Conservation (phyloP, 1,284 basidiomycete genomes). For the Bondarzewia mesenterica region DNA sequence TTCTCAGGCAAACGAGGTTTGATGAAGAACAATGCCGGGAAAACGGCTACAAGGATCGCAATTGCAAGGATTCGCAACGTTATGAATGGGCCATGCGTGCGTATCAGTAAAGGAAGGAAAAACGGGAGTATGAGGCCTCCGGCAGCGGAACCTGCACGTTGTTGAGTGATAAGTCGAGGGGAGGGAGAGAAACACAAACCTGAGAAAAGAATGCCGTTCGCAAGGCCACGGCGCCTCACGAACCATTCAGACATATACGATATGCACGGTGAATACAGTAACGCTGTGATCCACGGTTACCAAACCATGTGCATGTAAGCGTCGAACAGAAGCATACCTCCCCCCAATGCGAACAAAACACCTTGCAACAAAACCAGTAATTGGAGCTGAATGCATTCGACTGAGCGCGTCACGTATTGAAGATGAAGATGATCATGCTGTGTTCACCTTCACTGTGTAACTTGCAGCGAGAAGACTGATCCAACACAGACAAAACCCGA, state of each 20-base stretch:
- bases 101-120: slow-evolving; percentile 15
- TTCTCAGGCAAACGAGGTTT: slow-evolving; percentile 17
- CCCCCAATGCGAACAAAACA: slow-evolving; percentile 22
- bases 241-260: slow-evolving; percentile 27
- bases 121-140: slow-evolving; percentile 23
- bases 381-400: too few relatives aligned
- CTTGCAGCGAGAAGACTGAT: slow-evolving; percentile 27
- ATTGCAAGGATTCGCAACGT: slow-evolving; percentile 16
- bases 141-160: slow-evolving; percentile 20
- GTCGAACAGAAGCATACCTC: too few relatives aligned
- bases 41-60: slow-evolving; percentile 10
- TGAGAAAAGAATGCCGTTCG: slow-evolving; percentile 24
- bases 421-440: too few relatives aligned
- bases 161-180: too few relatives aligned
- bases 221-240: slow-evolving; percentile 21
- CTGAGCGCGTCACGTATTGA: too few relatives aligned
- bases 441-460: slow-evolving; percentile 25
- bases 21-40: slow-evolving; percentile 16
- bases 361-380: slow-evolving; percentile 23
- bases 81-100: slow-evolving; percentile 10
- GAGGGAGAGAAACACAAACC: slow-evolving; percentile 13
- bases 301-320: background rate
- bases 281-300: background rate
- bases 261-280: slow-evolving; percentile 18
- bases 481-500: slow-evolving; percentile 22